Percentiles rank a stretch among this genome's conserved stretches.
Evolutionary conservation across 306 rosid genomes (phyloP).

Genomic region (Sesbania bispinosa): DNA sequence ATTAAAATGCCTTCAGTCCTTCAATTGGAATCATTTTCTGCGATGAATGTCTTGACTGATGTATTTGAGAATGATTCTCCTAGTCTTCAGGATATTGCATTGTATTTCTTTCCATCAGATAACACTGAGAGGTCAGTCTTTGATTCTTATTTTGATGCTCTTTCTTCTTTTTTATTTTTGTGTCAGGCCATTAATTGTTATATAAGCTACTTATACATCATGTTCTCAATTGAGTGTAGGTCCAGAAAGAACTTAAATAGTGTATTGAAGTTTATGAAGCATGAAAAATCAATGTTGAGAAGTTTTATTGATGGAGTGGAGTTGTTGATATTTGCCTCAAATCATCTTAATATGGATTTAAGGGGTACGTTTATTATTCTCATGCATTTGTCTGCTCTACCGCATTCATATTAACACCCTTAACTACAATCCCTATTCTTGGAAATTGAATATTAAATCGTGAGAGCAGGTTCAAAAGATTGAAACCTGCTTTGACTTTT

Average conservation of each 20-base stretch:
- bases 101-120: conserved; percentile 61
- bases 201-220: neutral
- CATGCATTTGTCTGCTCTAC: neutral
- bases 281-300: conserved; percentile 46
- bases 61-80: conserved; percentile 44
- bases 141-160: conserved; percentile 12
- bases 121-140: conserved; percentile 45
- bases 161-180: neutral
- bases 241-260: conserved; percentile 28
- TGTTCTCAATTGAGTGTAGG: conserved; percentile 38
- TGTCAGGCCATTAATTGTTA: neutral
- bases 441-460: neutral
- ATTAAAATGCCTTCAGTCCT: conserved; percentile 53
- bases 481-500: neutral
- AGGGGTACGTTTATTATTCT: conserved; percentile 44
- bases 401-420: neutral
- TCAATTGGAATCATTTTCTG: conserved; percentile 39
- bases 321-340: conserved; percentile 60
- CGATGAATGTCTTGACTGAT: conserved; percentile 35
- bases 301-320: conserved; percentile 49
- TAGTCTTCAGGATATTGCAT: conserved; percentile 56
- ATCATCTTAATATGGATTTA: conserved; percentile 41
- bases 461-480: neutral
- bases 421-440: neutral
- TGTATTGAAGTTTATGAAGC: conserved; percentile 51